Evolutionary conservation across 768 basidiomycete genomes (phyloP), one percentile per base, ranked within the genome.

Genomic region (Hericium erinaceus): DNA sequence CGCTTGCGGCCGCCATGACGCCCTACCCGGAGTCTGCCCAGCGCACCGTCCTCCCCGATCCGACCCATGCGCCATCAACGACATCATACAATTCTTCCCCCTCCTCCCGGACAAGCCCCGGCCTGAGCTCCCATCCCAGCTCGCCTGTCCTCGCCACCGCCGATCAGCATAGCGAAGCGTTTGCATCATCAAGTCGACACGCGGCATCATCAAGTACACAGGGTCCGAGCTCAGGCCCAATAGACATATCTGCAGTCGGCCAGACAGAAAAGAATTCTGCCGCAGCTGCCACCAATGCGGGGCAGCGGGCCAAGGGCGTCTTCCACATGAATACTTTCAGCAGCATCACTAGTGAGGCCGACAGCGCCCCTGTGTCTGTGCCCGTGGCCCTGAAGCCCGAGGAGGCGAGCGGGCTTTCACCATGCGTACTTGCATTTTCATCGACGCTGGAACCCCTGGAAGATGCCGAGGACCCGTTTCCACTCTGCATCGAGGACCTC

Each of bases 391-490:
- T 18, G 40, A 18, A 41, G 18, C 40, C 15, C 40, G 40, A 13
- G 18, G 7, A 50, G 26, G 12, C 48, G 48, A 13, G 48, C 48
- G 13, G n/a, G n/a, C 8, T 13, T 22, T 22, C 20, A 12, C 48
- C 48, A 22, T 22, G 48, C 48, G 16, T 50, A 6, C 48, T 22
- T 22, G 48, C 48, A 50, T 50, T 50, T 28, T 26, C 57, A 13
- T 54, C 57, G 48, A 58, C 60, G 4, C 62, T 63, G 39, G 54
- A 63, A 53, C 56, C 55, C 8, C 57, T 63, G 40, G 60, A 61
- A 41, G 57, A 55, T 26, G 54, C 57, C 6, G 62, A 63, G 15
- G 62, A 63, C 53, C 62, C 62, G 26, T 63, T 58, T 54, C 62
- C 62, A 5, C 60, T 63, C 48, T 56, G 60, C 20, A 50, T 63